Evolutionary conservation across 768 basidiomycete genomes (phyloP), one percentile per base, ranked within the genome.

Genomic region (Neoboletus brunneissimus): DNA sequence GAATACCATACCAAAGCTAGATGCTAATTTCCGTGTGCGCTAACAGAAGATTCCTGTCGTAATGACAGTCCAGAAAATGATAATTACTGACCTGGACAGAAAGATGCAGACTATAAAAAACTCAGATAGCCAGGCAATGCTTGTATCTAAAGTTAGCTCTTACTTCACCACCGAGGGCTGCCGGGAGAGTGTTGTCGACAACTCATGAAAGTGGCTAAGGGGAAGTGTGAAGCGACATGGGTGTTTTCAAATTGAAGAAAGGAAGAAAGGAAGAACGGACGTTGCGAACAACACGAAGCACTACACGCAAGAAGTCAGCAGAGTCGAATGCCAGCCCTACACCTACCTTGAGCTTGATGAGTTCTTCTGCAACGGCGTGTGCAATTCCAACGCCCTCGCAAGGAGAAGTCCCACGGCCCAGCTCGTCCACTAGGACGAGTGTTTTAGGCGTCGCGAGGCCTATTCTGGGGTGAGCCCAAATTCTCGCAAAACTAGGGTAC

Each of bases 221-320:
- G 10, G 10, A 47, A 5, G 29, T 18, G 41, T 66, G 27, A 64
- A 59, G 44, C 15, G 27, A 38, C 31, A 16, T 6, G 23, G 23
- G 6, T 10, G 13, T 31, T 43, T 16, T 7, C 31, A n/a, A 32
- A 18, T 23, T 2, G 4, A 45, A 42, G 22, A 51, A 62, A 34
- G 27, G 4, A 45, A 42, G 22, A 51, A 62, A 34, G 27, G 20
- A 16, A 18, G 10, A 6, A 63, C 79, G 60, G 63, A 96, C 82
- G 96, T 98, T 8, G 91, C 87, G 67, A 99, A 98, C 71, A 98
- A 89, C 2, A 89, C 88, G 62, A 90, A 91, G 12, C 86, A 78
- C 93, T 96, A 38, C 3, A 22, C 37, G 41, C 53, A 40, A 25
- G 6, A 20, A 15, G 49, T 53, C 38, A 55, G 52, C 45, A 40